Evolutionary conservation across 2,329 filamentous ascomycete species (phyloP), one percentile per base, ranked within the genome.

Genomic region (Cryphonectria parasitica): DNA sequence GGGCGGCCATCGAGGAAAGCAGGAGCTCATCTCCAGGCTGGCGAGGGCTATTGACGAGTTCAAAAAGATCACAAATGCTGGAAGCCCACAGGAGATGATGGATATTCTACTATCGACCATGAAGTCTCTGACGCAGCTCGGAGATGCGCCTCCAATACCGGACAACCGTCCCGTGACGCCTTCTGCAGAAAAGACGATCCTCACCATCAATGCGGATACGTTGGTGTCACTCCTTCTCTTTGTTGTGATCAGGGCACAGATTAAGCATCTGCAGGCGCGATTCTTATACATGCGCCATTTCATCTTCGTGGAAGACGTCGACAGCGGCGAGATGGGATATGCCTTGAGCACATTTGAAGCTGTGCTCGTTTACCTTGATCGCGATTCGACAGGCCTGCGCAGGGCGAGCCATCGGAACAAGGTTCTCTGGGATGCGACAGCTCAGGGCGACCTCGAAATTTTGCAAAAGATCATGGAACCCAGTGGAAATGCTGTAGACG

Each of bases 301-400:
- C 78, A 96, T 98, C 75, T 99, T 97, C 80, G 95, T 97, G 66
- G 96, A 98, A 76, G 96, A 99, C 81, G 94, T 99, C 11, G 96
- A 99, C 75, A 97, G 90, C 72, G 96, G 96, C 64, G 96, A 99
- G 81, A 91, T 97, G 85, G 96, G 96, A 11, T 99, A 99, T 80
- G 95, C 95, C 0, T 81, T 99, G 66, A 98, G 95, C 80, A 99
- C 96, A 0, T 93, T 98, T 72, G 96, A 99, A 80, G 96, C 94
- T 8, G 96, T 99, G 0, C 81, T 99, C 45, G 90, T 93, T 1
- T 98, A 99, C 78, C 87, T 99, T 2, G 88, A 91, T 11, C 88
- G 90, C 72, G 95, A 97, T 77, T 97, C 95, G 0, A 90, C 89
- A 19, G 92, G 91, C 5, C 82, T 99, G 70, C 89, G 95, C 72